Percentiles rank a stretch among this genome's conserved stretches.
phyloP scores from a whole-genome alignment of 129 eudicot species.

The Pittosporum tobira region DNA sequence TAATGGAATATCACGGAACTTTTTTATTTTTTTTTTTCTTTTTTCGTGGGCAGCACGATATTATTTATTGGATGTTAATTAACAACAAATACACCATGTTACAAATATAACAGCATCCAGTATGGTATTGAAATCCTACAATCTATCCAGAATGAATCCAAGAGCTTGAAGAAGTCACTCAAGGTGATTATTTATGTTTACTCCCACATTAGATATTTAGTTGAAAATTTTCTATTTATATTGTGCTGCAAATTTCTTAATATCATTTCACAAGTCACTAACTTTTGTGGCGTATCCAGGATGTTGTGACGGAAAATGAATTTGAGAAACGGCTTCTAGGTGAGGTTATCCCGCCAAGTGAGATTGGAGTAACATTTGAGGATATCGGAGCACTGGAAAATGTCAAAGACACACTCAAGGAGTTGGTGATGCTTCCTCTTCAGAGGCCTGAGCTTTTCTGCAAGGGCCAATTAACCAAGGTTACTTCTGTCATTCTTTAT shows the following conservation, averaged over 20 bases:
- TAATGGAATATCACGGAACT: slow-evolving; percentile 17
- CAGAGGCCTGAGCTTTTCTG: slow-evolving; percentile 95
- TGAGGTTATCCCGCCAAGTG: slow-evolving; percentile 91
- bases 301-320: slow-evolving; percentile 87
- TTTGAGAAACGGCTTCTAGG: slow-evolving; percentile 87
- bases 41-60: not conserved
- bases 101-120: slow-evolving; percentile 49
- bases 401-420: slow-evolving; percentile 91
- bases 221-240: not conserved
- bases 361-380: slow-evolving; percentile 94
- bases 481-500: slow-evolving; percentile 13
- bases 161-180: slow-evolving; percentile 85
- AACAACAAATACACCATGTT: slow-evolving; percentile 14
- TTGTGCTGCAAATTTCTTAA: not conserved
- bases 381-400: slow-evolving; percentile 97
- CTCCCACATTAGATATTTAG: not conserved
- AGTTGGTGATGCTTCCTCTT: slow-evolving; percentile 94
- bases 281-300: slow-evolving; percentile 37
- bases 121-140: slow-evolving; percentile 61
- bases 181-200: slow-evolving; percentile 44
- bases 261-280: not conserved
- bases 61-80: slow-evolving; percentile 4
- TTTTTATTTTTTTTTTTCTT: no score
- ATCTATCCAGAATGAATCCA: slow-evolving; percentile 68
- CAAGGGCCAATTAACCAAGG: slow-evolving; percentile 97